Evolutionary conservation across 2,329 filamentous ascomycete species (phyloP), one percentile per base, ranked within the genome.

Genomic region (Thielaviopsis euricoi): DNA sequence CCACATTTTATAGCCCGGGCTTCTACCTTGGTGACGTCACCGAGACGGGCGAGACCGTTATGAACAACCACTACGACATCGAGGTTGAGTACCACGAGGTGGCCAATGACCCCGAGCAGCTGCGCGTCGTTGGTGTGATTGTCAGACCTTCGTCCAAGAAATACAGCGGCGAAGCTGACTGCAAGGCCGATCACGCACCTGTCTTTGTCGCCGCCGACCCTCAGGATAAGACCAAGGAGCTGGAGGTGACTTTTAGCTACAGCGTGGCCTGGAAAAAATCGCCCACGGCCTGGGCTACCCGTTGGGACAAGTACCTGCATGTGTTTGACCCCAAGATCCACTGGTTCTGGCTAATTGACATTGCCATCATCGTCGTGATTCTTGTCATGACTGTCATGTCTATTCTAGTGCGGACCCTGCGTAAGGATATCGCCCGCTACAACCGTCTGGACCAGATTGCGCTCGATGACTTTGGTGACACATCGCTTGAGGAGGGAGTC

Each of bases 281-380:
- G 0, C 67, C 78, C 0, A 97, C 90, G 1, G 87, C 86, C 1
- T 98, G 95, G 85, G 93, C 93, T 26, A 98, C 93, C 13, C 82
- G 93, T 63, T 98, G 93, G 93, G 93, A 98, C 76, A 97, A 95
- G 72, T 97, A 97, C 68, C 78, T 98, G 40, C 91, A 97, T 67
- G 91, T 98, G 29, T 94, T 90, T 67, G 90, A 97, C 69, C 90
- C 93, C 56, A 94, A 93, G 75, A 97, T 98, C 65, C 93, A 98
- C 71, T 98, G 93, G 93, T 95, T 97, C 74, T 96, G 90, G 60
- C 82, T 98, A 54, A 87, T 97, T 72, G 95, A 95, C 71, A 96
- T 90, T 40, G 87, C 93, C 54, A 83, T 97, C 51, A 95, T 98
- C 62, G 90, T 98, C 55, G 79, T 95, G 53, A 93, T 97, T 71